Base-by-base conservation (phyloP, 345 rosid species). In the Eucalyptus lansdowneana region DNA sequence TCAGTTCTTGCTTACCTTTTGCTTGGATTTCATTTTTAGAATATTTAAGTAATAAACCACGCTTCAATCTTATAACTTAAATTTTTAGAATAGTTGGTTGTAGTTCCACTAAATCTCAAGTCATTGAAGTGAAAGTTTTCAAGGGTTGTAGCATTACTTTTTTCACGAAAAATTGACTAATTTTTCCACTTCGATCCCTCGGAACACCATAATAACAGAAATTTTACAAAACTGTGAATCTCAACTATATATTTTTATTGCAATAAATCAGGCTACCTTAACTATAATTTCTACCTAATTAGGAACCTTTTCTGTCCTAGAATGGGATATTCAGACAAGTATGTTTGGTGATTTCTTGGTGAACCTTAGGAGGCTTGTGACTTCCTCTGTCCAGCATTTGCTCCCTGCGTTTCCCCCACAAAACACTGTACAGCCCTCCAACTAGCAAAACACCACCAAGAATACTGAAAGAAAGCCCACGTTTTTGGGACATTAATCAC, bases 401-500 rank as follows among this genome's bases (percentile, higher is more conserved):
- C 89, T 96, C 99, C 92, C 86, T 96, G 91, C 89, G 93, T 92
- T 96, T 96, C 8, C 96, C 99, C 99, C 98, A 96, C 67, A 97
- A 67, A 15, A 97, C 98, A 92, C 95, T 93, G 29, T 96, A 97
- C 51, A 97, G 95, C 80, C 98, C 99, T 86, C 90, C 90, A 54
- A 96, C 93, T 94, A 97, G 90, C 89, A 96, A 87, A 14, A 94
- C 13, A 50, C 96, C 97, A 58, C 99, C 99, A 31, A 94, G 53
- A 56, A 96, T 29, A 91, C 98, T 97, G 87, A 91, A 91, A 86
- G 76, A 90, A 31, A 65, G 80, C 25, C 47, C 24, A 83, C 80
- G 54, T 8, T 50, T 45, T 86, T 60, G 31, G 45, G 13, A 27
- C 47, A 87, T 50, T 50, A 50, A 45, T 87, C 15, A 54, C 62